phyloP scores from a whole-genome alignment of 192 early-diverging fungal species.

The Coemansia sp. region DNA sequence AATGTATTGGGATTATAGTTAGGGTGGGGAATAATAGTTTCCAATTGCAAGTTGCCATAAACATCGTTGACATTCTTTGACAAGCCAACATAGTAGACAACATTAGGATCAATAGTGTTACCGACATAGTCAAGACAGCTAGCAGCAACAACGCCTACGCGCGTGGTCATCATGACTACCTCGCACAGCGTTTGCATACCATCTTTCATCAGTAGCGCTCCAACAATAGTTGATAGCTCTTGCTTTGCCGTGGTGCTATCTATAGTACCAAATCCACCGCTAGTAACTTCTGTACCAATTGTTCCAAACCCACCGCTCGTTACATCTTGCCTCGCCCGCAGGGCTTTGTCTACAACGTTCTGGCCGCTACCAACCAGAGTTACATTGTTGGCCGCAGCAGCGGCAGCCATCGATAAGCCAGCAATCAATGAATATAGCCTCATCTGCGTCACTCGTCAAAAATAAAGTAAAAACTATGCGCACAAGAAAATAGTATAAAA shows the following conservation, averaged over 20 bases:
- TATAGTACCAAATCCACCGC: background rate
- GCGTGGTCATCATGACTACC: constrained; percentile 14
- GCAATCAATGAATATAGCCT: constrained; percentile 13
- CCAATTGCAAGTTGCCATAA: background rate
- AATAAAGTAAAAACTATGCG: background rate
- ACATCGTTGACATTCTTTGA: constrained; percentile 3
- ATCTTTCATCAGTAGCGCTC: constrained; percentile 21
- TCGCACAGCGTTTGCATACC: constrained; percentile 11
- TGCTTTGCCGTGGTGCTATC: background rate
- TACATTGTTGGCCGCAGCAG: background rate
- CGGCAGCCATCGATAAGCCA: constrained; percentile 17
- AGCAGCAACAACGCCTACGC: constrained; percentile 22
- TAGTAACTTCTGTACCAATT: background rate
- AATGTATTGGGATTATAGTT: constrained; percentile 22
- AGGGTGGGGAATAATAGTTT: constrained; percentile 13
- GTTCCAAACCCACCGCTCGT: background rate
- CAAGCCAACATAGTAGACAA: constrained; percentile 3
- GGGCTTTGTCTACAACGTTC: background rate
- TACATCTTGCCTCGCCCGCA: background rate
- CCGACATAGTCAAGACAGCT: constrained; percentile 19
- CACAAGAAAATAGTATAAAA: background rate
- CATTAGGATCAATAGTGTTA: background rate
- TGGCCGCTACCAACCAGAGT: background rate
- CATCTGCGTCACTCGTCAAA: background rate
- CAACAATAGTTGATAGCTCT: background rate